Evolutionary conservation across 257 asterid genomes (phyloP).

Genomic region (Anisodus acutangulus): DNA sequence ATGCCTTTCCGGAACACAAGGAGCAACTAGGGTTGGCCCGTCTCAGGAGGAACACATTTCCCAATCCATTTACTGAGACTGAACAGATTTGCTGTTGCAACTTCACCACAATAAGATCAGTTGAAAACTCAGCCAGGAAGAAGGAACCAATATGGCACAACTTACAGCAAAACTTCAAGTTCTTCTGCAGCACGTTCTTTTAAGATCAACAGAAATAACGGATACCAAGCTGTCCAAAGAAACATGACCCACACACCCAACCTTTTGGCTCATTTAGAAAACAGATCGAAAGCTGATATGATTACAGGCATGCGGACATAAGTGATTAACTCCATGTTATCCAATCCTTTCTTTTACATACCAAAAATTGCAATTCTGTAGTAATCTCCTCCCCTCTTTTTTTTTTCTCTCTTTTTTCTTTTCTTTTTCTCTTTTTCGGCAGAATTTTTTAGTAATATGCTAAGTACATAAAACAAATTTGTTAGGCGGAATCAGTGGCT

Average conservation of each 20-base stretch:
- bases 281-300: background rate
- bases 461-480: conserved; percentile 2
- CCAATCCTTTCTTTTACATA: conserved; percentile 15
- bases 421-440: background rate
- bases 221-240: conserved; percentile 17
- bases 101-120: conserved; percentile 15
- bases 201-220: background rate
- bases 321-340: background rate
- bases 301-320: background rate
- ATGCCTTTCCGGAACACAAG: conserved; percentile 23
- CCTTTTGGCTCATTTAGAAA: conserved; percentile 1
- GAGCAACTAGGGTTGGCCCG: conserved; percentile 1
- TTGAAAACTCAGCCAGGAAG: background rate
- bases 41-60: conserved; percentile 9
- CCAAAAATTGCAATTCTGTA: conserved; percentile 6
- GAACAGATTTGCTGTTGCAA: conserved; percentile 5
- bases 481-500: conserved; percentile 17
- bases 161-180: conserved; percentile 23
- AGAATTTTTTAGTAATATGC: background rate
- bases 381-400: conserved; percentile 15
- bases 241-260: conserved; percentile 10
- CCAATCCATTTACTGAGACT: background rate
- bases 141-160: conserved; percentile 10
- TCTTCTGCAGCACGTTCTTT: conserved; percentile 16
- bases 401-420: background rate